phyloP scores from a whole-genome alignment of 805 yeast species.

The Yamadazyma sp. region DNA sequence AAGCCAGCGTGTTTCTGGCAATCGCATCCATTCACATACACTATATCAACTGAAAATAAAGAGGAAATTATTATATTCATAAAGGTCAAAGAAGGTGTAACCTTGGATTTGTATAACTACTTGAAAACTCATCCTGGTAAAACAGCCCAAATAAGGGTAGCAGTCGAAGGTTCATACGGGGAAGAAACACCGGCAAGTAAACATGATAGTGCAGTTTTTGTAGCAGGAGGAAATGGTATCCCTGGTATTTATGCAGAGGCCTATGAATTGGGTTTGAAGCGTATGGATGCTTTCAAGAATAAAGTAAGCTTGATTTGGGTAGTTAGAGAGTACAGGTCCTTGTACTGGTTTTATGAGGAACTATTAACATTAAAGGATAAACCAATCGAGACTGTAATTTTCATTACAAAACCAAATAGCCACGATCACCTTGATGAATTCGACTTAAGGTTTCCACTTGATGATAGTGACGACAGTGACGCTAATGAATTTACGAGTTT shows the following conservation, averaged over 20 bases:
- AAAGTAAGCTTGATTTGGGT: slow-evolving; percentile 58
- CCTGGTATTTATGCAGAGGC: slow-evolving; percentile 41
- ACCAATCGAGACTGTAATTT: slow-evolving; percentile 24
- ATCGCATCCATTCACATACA: slow-evolving; percentile 64
- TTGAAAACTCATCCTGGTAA: slow-evolving; percentile 18
- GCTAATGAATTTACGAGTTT: background rate
- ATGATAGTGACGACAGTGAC: background rate
- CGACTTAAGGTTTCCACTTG: slow-evolving; percentile 9
- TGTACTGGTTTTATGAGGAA: slow-evolving; percentile 51
- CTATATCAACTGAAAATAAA: slow-evolving; percentile 15
- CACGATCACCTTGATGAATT: slow-evolving; percentile 30
- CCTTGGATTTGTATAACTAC: slow-evolving; percentile 18
- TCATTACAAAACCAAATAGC: slow-evolving; percentile 25
- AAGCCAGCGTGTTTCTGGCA: slow-evolving; percentile 52
- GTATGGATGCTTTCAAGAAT: background rate
- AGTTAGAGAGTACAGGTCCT: slow-evolving; percentile 49
- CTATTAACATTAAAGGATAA: slow-evolving; percentile 22
- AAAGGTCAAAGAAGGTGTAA: slow-evolving; percentile 35
- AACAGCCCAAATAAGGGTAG: slow-evolving; percentile 24
- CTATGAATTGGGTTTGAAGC: slow-evolving; percentile 12
- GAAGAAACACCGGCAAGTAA: slow-evolving; percentile 29
- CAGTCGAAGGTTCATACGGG: slow-evolving; percentile 39
- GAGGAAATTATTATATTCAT: slow-evolving; percentile 26
- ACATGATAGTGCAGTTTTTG: slow-evolving; percentile 27
- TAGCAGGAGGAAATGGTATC: slow-evolving; percentile 42